Percentiles rank a stretch among this genome's conserved stretches.
phyloP scores from a whole-genome alignment of 768 basidiomycete species.

The Mycena crocata region DNA sequence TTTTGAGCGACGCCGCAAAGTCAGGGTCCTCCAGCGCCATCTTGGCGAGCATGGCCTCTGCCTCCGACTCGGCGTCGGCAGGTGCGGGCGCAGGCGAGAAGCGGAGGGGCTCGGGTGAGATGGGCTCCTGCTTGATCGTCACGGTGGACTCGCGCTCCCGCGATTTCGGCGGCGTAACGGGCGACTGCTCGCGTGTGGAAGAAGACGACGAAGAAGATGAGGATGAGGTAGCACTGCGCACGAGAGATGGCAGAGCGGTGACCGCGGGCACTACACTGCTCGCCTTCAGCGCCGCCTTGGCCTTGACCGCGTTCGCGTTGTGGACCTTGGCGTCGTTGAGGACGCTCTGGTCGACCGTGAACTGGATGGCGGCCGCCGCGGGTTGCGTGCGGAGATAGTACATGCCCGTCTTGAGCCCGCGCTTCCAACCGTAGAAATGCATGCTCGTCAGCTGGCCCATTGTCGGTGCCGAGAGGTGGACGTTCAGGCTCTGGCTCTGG shows the following conservation, averaged over 20 bases:
- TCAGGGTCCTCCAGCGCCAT: conserved; percentile 75
- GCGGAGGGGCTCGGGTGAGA: conserved; percentile 39
- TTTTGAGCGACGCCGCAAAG: conserved; percentile 80
- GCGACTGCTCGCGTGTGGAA: conserved; percentile 31
- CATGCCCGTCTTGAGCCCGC: conserved; percentile 88
- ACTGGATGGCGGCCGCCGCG: conserved; percentile 84
- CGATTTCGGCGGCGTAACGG: conserved; percentile 25
- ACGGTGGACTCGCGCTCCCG: conserved; percentile 23
- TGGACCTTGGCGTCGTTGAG: conserved; percentile 73
- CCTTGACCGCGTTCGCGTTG: conserved; percentile 40
- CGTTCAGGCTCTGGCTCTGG: conserved; percentile 83
- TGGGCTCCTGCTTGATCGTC: conserved; percentile 41
- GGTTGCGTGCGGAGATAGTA: conserved; percentile 86
- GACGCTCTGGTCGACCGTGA: conserved; percentile 74
- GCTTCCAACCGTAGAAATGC: conserved; percentile 91
- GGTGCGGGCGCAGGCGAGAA: conserved; percentile 30
- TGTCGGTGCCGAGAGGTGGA: conserved; percentile 79
- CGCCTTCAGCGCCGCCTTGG: not conserved
- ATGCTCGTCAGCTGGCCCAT: conserved; percentile 80
- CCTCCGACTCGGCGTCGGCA: conserved; percentile 36
- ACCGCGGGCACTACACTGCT: conserved; percentile 25
- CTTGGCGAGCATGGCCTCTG: conserved; percentile 61
- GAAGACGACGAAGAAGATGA: no score
- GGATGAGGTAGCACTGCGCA: no score
- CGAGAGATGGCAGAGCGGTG: conserved; percentile 32